These are phyloP conservation scores for Cenchrus americanus DNA, from an alignment of 176 grass and related monocot species.

Conservation along the genomic window DNA sequence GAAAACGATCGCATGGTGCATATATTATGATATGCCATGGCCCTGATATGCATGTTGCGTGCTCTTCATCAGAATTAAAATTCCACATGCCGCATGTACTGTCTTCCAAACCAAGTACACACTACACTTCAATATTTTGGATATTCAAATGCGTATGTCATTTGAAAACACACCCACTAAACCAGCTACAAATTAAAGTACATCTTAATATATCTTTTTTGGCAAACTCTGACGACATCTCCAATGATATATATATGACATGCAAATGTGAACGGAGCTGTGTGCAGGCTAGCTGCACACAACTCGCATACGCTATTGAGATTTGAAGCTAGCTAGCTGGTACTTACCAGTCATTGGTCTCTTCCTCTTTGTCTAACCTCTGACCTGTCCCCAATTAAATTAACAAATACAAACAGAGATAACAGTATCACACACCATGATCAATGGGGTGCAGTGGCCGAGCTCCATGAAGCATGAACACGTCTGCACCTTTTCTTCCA, in stretches of 20 bases:
- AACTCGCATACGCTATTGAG: slow-evolving; percentile 18
- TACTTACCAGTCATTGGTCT: neutral
- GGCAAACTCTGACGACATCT: neutral
- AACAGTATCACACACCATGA: neutral
- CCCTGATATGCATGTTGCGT: neutral
- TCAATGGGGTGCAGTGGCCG: neutral
- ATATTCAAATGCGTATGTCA: neutral
- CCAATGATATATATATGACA: neutral
- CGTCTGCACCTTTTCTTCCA: slow-evolving; percentile 7
- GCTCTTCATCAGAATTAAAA: neutral
- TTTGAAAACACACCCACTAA: neutral
- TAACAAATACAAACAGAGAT: slow-evolving; percentile 38
- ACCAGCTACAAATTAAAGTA: neutral
- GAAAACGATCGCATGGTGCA: neutral
- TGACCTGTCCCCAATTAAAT: neutral
- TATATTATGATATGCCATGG: neutral
- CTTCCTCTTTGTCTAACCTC: neutral
- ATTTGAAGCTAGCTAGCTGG: neutral
- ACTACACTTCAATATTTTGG: slow-evolving; percentile 2
- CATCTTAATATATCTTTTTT: slow-evolving; percentile 11
- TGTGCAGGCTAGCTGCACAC: neutral
- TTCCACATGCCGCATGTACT: neutral
- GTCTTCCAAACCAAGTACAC: neutral
- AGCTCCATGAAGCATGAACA: neutral
- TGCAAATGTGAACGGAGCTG: neutral